These are phyloP conservation scores for Rossbeevera mucosa DNA, from an alignment of 768 basidiomycete species.

Conservation along the genomic window DNA sequence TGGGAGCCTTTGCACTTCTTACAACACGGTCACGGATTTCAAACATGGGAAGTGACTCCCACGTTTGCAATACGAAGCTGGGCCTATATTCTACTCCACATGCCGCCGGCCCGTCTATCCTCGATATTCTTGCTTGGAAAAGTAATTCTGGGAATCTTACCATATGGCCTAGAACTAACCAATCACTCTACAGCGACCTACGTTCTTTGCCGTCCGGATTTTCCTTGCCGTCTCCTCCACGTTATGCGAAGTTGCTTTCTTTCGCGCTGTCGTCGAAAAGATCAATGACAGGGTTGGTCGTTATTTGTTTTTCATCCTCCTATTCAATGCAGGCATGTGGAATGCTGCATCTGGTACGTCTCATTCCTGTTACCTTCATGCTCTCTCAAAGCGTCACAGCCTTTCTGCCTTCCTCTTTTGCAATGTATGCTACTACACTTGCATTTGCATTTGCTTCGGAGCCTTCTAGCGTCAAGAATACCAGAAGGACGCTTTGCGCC, in stretches of 20 bases:
- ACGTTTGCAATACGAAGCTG: conserved; percentile 90
- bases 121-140: conserved; percentile 63
- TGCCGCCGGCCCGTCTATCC: conserved; percentile 60
- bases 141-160: conserved; percentile 39
- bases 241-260: conserved; percentile 77
- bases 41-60: conserved; percentile 97
- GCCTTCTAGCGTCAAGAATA: conserved; percentile 50
- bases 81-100: conserved; percentile 85
- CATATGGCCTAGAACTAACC: conserved; percentile 14
- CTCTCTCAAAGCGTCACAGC: conserved; percentile 44
- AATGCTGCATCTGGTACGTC: conserved; percentile 71
- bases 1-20: conserved; percentile 98
- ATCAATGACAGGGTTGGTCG: conserved; percentile 88
- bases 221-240: conserved; percentile 69
- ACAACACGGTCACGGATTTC: conserved; percentile 81
- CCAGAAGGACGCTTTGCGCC: conserved; percentile 55
- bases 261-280: conserved; percentile 71
- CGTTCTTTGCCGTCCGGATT: conserved; percentile 88
- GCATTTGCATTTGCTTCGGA: conserved; percentile 69
- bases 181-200: conserved; percentile 54
- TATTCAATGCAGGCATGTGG: conserved; percentile 94
- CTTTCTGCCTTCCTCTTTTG: conserved; percentile 91
- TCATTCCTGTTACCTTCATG: neutral
- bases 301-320: conserved; percentile 85
- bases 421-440: conserved; percentile 83